Evolutionary conservation across 805 yeast genomes (phyloP), one percentile per base, ranked within the genome.

Genomic region (Jamesozyma jinghongensis): DNA sequence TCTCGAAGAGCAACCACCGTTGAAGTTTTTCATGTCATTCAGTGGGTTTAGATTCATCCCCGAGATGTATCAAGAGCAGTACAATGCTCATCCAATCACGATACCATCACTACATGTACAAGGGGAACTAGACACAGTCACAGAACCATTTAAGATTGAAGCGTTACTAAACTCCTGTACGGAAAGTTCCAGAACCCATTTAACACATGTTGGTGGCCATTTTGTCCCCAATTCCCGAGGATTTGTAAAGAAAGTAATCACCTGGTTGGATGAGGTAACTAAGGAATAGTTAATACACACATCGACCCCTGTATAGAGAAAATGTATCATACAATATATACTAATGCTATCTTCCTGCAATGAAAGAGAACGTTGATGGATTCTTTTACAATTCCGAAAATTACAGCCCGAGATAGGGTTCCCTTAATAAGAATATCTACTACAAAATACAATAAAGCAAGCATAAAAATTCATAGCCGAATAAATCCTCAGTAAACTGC

Each of bases 141-240:
- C 94, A 2, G 77, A 79, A 8, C 83, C 81, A 26, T 80, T 74
- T 29, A 69, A 92, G 46, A 74, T 84, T 0, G 61, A 74, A 61
- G 65, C 68, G 1, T 64, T 92, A 19, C 78, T 67, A 49, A 71
- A 76, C 7, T 67, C 70, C 10, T 74, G 76, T 44, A 61, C 61
- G 22, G 68, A 62, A 4, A 59, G 52, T 1, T 61, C 64, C 13
- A 63, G 84, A 19, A 70, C 68, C 0, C 43, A 70, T 32, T 45
- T 87, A 41, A 80, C 73, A 47, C 98, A 92, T 58, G 88, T 95
- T 3, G 98, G 98, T 37, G 97, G 97, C 1, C 98, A 92, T 57
- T 92, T 80, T 55, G 95, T 90, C 29, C 98, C 98, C 12, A 86
- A 85, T 53, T 76, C 86, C 4, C 82, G 79, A 45, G 62, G 58